Evolutionary conservation across 495 filamentous ascomycete genomes (phyloP), one percentile per base, ranked within the genome.

Genomic region (Glarea lozoyensis): DNA sequence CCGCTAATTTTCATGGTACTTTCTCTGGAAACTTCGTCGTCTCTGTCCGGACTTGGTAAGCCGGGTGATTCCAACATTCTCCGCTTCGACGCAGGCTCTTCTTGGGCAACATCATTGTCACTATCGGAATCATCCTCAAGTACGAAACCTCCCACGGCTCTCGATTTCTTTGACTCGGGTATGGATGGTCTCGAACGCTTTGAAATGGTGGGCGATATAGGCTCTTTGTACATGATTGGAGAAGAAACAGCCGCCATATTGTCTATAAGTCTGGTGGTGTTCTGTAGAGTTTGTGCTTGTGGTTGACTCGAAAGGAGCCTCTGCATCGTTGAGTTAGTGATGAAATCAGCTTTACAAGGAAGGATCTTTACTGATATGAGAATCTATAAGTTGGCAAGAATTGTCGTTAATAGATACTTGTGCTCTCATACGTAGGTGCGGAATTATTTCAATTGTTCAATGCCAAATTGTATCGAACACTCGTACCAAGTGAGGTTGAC

Each of bases 161-260:
- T 17, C 40, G 23, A 40, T 56, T 62, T 42, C 52, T 66, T 57
- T 17, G 60, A 37, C 23, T 48, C 25, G 40, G 65, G 56, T 16
- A 16, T 16, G 27, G 56, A 43, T 52, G 60, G 58, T 47, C 64
- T 62, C 30, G 65, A 61, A 39, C 65, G 68, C 55, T 77, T 81
- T 32, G 63, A 58, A 21, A 38, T 37, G 18, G 64, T 57, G 6
- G 74, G 70, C 5, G 70, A 67, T 2, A 75, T 77, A 48, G 67
- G 75, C 11, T 66, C 59, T 1, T 78, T 75, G 50, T 75, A 76
- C n/a, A 61, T 55, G 12, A 75, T 58, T 16, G 80, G 76, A 12
- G 81, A 81, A 2, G 81, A 82, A 11, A 76, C 69, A 29, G 76
- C 64, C 6, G 76, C 70, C 75, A 86, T 84, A 22, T 61, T 74